These are phyloP conservation scores for Diphasiastrum complanatum DNA, from an alignment of 83 land plant genomes.

Conservation along the genomic window DNA sequence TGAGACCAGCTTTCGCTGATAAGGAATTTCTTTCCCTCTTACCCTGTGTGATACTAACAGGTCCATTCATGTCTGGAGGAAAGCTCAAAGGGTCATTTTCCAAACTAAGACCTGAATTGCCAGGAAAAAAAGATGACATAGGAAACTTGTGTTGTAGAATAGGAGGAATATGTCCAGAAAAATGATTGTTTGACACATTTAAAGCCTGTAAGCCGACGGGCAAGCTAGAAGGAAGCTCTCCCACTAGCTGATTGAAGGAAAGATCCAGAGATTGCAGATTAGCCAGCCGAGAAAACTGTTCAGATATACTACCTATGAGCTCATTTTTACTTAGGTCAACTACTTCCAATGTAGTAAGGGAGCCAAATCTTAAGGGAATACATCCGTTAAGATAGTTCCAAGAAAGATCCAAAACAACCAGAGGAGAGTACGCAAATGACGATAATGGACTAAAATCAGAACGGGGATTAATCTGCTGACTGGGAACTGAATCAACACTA, in stretches of 20 bases:
- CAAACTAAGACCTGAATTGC: conserved; percentile 42
- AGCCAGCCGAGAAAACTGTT: conserved; percentile 15
- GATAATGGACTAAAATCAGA: no score
- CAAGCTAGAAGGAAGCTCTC: conserved; percentile 15
- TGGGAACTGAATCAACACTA: conserved; percentile 30
- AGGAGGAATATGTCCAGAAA: conserved; percentile 42
- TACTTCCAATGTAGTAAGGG: neutral
- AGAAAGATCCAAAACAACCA: conserved; percentile 39
- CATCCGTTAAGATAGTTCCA: conserved; percentile 52
- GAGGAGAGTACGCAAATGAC: no score
- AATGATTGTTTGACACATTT: conserved; percentile 22
- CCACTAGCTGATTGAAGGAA: conserved; percentile 20
- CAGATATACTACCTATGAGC: conserved; percentile 19
- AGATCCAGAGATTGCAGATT: conserved; percentile 23
- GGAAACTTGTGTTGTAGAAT: conserved; percentile 50
- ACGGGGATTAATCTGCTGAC: conserved; percentile 45
- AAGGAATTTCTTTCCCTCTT: conserved; percentile 27
- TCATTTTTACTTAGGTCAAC: conserved; percentile 14
- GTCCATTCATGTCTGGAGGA: no score
- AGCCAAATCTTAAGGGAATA: conserved; percentile 14
- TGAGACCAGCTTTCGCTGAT: conserved; percentile 43
- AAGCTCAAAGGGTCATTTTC: no score
- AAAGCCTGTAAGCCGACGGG: conserved; percentile 12
- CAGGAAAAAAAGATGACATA: conserved; percentile 58
- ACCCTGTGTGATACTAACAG: conserved; percentile 16